Evolutionary conservation across 169 alveolate species (phyloP).

Genomic region (Eimeria tenella): DNA sequence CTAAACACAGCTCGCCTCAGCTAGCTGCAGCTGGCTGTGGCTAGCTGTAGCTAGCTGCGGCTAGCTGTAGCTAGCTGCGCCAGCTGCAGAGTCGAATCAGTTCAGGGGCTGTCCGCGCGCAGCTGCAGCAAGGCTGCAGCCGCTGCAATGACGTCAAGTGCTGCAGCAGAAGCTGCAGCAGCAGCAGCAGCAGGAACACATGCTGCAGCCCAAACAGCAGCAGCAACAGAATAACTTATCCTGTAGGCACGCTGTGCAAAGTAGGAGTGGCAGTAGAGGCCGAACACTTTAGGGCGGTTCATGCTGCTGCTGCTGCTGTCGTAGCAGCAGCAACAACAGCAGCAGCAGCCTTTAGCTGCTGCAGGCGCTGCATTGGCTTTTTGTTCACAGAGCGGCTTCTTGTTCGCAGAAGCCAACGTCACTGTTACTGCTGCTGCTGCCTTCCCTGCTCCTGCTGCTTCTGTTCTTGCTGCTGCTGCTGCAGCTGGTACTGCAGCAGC

Average conservation of each 20-base stretch:
- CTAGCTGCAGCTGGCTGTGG: not conserved
- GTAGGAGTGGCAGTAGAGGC: not conserved
- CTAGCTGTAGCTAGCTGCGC: not conserved
- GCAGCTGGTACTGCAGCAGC: constrained; percentile 45
- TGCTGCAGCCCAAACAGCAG: not conserved
- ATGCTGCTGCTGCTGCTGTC: constrained; percentile 10
- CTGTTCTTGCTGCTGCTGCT: constrained; percentile 47
- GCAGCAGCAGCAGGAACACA: not conserved
- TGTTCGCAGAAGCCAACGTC: not conserved
- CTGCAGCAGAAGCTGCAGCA: not conserved
- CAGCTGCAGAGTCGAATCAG: not conserved
- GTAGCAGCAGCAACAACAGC: constrained; percentile 14
- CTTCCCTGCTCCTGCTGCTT: constrained; percentile 22
- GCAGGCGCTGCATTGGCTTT: not conserved
- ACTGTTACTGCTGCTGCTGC: constrained; percentile 1
- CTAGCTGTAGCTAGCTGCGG: not conserved
- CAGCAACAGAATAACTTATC: not conserved
- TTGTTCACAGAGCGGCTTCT: not conserved
- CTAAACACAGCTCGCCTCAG: not conserved
- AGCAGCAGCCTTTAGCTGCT: not conserved
- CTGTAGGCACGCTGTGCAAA: not conserved
- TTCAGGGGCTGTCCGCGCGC: too few species aligned
- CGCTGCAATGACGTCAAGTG: not conserved
- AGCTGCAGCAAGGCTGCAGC: not conserved
- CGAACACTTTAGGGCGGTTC: not conserved